Evolutionary conservation across 2,329 filamentous ascomycete genomes (phyloP).

Genomic region (Botryotinia narcissicola): DNA sequence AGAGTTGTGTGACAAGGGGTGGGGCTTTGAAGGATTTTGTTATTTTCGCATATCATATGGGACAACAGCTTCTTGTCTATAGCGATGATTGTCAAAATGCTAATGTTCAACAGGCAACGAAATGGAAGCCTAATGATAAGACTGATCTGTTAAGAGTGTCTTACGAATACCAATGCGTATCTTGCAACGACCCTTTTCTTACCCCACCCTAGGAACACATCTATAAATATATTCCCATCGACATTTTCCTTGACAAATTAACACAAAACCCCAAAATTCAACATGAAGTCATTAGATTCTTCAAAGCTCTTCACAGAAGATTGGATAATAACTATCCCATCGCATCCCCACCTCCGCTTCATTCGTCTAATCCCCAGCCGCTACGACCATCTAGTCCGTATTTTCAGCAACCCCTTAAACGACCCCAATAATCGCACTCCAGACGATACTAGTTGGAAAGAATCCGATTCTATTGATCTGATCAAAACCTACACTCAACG

Average conservation of each 20-base stretch:
- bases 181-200: background rate
- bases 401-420: conserved; percentile 18
- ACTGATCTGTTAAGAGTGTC: too few relatives aligned
- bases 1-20: background rate
- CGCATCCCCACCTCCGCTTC: conserved; percentile 23
- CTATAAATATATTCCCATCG: background rate
- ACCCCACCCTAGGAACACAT: background rate
- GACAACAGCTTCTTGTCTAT: background rate
- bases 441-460: background rate
- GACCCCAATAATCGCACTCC: background rate
- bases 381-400: background rate
- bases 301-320: conserved; percentile 23
- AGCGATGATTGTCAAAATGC: background rate
- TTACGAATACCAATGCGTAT: background rate
- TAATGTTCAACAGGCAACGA: too few relatives aligned
- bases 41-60: too few relatives aligned
- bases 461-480: background rate
- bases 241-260: too few relatives aligned
- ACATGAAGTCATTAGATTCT: background rate
- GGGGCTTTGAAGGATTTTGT: too few relatives aligned
- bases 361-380: conserved; percentile 20
- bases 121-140: background rate
- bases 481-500: background rate
- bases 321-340: conserved; percentile 24
- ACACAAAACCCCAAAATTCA: background rate